Conservation (phyloP, 352 stramenopile species). For the Globisporangium lucens region DNA sequence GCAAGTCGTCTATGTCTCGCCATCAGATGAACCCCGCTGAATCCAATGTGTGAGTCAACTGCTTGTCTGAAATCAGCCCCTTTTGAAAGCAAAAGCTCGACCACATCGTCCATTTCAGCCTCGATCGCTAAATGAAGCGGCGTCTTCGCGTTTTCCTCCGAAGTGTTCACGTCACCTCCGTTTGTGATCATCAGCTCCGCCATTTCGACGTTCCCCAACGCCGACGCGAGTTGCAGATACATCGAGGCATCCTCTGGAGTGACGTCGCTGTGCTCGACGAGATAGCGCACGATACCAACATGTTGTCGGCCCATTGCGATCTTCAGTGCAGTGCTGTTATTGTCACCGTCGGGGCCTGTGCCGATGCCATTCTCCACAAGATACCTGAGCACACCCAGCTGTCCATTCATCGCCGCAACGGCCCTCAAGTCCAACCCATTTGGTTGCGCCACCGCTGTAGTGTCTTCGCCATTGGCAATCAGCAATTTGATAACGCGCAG, state of each 20-base stretch:
- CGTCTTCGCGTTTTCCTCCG: not conserved
- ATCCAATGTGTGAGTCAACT: not conserved
- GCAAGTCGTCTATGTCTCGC: not conserved
- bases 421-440: not conserved
- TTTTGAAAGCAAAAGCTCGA: not conserved
- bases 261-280: not conserved
- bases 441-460: not conserved
- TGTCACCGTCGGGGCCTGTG: not conserved
- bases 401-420: not conserved
- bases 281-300: not conserved
- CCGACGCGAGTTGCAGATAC: not conserved
- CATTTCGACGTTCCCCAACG: not conserved
- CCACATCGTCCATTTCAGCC: not conserved
- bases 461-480: too few species aligned
- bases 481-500: too few species aligned
- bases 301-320: not conserved
- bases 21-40: not conserved
- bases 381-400: not conserved
- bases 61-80: not conserved
- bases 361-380: not conserved
- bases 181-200: not conserved
- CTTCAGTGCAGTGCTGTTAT: not conserved
- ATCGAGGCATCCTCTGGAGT: not conserved
- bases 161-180: not conserved
- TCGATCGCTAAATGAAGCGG: slow-evolving; percentile 8